Evolutionary conservation across 2,329 filamentous ascomycete genomes (phyloP).

Genomic region (Ophiostoma perfectum): DNA sequence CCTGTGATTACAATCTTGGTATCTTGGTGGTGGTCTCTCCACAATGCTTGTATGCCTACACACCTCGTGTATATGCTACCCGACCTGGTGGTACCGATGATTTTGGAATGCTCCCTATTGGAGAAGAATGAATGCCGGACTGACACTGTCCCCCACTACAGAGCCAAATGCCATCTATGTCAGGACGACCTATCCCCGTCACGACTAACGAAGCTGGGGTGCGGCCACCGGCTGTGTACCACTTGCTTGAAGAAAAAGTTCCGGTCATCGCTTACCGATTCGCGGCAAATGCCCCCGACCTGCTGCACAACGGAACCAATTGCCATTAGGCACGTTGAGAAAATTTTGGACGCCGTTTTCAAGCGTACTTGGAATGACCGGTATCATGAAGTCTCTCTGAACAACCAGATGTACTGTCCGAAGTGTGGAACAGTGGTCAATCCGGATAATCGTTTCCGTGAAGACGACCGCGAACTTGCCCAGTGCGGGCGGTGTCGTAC

Average conservation of each 20-base stretch:
- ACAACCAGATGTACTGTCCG: slow-evolving; percentile 74
- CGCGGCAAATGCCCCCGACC: slow-evolving; percentile 75
- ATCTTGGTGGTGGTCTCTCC: background rate
- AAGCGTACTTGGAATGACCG: slow-evolving; percentile 77
- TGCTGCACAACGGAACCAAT: slow-evolving; percentile 74
- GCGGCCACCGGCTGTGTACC: slow-evolving; percentile 77
- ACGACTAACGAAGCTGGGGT: slow-evolving; percentile 66
- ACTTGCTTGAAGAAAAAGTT: slow-evolving; percentile 70
- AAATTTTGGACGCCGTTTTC: slow-evolving; percentile 66
- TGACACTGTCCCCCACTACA: slow-evolving; percentile 32
- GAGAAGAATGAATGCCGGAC: background rate
- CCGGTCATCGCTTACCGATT: slow-evolving; percentile 67
- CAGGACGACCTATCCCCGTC: slow-evolving; percentile 59
- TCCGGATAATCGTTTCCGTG: slow-evolving; percentile 59
- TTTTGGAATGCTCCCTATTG: background rate
- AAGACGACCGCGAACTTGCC: slow-evolving; percentile 58
- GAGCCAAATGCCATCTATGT: slow-evolving; percentile 68
- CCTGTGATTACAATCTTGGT: background rate
- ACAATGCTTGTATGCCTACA: background rate
- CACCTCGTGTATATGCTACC: background rate
- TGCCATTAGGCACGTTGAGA: slow-evolving; percentile 68
- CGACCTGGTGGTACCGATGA: background rate
- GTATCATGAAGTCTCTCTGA: slow-evolving; percentile 68
- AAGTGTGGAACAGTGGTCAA: slow-evolving; percentile 76
- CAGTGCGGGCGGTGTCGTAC: slow-evolving; percentile 66